Evolutionary conservation across 2,329 filamentous ascomycete genomes (phyloP).

Genomic region (Colletotrichum plurivorum): DNA sequence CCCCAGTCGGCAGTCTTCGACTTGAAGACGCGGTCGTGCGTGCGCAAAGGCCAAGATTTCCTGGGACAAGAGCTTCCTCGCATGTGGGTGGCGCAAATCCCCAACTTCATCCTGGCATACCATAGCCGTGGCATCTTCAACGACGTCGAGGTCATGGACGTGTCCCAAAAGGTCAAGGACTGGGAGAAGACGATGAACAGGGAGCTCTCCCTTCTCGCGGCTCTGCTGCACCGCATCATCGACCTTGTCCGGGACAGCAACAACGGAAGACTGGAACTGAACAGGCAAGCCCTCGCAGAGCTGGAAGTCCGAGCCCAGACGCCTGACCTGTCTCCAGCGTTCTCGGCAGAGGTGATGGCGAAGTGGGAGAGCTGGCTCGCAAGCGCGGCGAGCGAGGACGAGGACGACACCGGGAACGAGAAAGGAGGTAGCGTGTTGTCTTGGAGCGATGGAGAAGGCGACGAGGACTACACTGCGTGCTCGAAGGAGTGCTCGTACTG

Average conservation of each 20-base stretch:
- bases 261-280: conserved; percentile 30
- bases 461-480: conserved; percentile 36
- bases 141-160: conserved; percentile 52
- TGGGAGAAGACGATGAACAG: conserved; percentile 54
- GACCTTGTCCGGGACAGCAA: conserved; percentile 12
- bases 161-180: conserved; percentile 46
- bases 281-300: conserved; percentile 1
- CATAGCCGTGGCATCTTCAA: conserved; percentile 54
- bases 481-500: conserved; percentile 39
- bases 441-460: conserved; percentile 19
- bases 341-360: conserved; percentile 10
- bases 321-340: conserved; percentile 4
- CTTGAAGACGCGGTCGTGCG: conserved; percentile 58
- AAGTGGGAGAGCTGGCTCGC: conserved; percentile 26
- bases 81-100: conserved; percentile 57
- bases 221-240: conserved; percentile 40
- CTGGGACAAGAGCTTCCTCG: conserved; percentile 56
- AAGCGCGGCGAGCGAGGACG: neutral
- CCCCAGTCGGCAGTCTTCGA: conserved; percentile 56
- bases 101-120: conserved; percentile 57
- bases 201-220: conserved; percentile 49
- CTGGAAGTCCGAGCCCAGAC: conserved; percentile 20
- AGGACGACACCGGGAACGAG: neutral
- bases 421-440: conserved; percentile 2
- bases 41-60: conserved; percentile 45